These are phyloP conservation scores for Daldinia sp. DNA, from an alignment of 2,329 filamentous ascomycete genomes.

Conservation along the genomic window DNA sequence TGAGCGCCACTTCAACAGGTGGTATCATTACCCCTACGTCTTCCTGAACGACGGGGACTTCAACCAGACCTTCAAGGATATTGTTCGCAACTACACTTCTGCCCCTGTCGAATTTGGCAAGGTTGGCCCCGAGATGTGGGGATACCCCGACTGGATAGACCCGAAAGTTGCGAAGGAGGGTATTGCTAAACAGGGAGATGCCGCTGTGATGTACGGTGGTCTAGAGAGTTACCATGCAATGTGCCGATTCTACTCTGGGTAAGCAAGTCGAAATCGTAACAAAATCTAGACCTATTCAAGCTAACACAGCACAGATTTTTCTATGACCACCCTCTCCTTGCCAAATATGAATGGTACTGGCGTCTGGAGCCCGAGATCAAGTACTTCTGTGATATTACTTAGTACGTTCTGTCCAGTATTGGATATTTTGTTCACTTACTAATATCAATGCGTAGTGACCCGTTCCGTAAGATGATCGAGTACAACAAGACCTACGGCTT, in stretches of 20 bases:
- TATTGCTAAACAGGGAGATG: constrained; percentile 94
- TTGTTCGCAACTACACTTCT: constrained; percentile 89
- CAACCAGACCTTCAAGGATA: constrained; percentile 91
- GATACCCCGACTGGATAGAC: constrained; percentile 96
- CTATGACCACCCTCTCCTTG: constrained; percentile 92
- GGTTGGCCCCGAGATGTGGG: constrained; percentile 92
- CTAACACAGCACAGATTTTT: constrained; percentile 72
- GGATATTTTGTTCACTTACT: constrained; percentile 24
- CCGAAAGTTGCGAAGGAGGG: constrained; percentile 93
- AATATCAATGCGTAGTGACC: constrained; percentile 68
- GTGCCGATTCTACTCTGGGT: constrained; percentile 99
- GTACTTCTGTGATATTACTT: constrained; percentile 99
- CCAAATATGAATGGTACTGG: constrained; percentile 99
- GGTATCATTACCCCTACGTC: constrained; percentile 98
- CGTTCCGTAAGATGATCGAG: constrained; percentile 93
- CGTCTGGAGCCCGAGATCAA: constrained; percentile 98
- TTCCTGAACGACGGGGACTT: constrained; percentile 98
- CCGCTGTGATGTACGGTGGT: constrained; percentile 98
- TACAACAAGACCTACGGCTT: constrained; percentile 98
- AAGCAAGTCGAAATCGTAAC: constrained; percentile 47
- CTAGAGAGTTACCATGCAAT: constrained; percentile 99
- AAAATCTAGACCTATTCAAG: neutral
- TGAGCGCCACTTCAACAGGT: constrained; percentile 97
- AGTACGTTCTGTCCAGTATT: constrained; percentile 64
- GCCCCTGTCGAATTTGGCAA: constrained; percentile 89